A percentile compares a stretch with the other conserved stretches of the same genome.
phyloP scores from a whole-genome alignment of 164 flowering plant genomes.

The Chimonanthus salicifolius region DNA sequence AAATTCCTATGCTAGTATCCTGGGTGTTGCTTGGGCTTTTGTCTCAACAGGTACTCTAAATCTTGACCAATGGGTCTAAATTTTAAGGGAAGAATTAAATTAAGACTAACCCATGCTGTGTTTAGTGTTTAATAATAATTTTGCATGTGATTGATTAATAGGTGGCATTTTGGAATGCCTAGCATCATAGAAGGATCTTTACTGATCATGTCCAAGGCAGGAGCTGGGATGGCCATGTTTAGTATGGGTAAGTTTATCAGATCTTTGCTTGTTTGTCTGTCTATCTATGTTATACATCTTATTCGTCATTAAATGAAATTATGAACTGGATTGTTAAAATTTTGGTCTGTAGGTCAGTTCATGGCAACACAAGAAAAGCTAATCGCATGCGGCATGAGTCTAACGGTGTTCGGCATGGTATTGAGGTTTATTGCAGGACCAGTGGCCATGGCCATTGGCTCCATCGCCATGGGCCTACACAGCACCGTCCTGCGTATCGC shows the following conservation, averaged over 20 bases:
- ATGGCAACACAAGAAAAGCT: slow-evolving; percentile 64
- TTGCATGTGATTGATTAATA: slow-evolving; percentile 9
- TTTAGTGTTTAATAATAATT: not conserved
- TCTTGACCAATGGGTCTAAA: too few species aligned
- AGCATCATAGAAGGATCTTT: slow-evolving; percentile 58
- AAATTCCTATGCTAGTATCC: slow-evolving; percentile 36
- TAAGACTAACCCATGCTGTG: not conserved
- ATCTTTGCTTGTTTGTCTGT: too few species aligned
- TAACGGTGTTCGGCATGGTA: slow-evolving; percentile 50
- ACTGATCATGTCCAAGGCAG: slow-evolving; percentile 61
- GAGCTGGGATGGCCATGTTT: slow-evolving; percentile 76
- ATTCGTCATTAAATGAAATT: too few species aligned
- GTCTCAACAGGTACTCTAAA: slow-evolving; percentile 41
- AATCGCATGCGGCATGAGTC: slow-evolving; percentile 49
- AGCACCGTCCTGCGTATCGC: slow-evolving; percentile 60
- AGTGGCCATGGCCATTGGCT: slow-evolving; percentile 57
- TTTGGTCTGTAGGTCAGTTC: slow-evolving; percentile 42
- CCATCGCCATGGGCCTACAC: slow-evolving; percentile 50
- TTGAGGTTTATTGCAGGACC: slow-evolving; percentile 69
- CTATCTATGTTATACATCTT: too few species aligned
- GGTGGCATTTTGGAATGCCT: slow-evolving; percentile 64
- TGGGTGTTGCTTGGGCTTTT: slow-evolving; percentile 62
- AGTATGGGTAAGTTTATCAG: slow-evolving; percentile 49
- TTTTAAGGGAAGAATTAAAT: too few species aligned
- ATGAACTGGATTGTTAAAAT: too few species aligned